Evolutionary conservation across 2,329 filamentous ascomycete genomes (phyloP).

Genomic region (Cryphonectria naterciae): DNA sequence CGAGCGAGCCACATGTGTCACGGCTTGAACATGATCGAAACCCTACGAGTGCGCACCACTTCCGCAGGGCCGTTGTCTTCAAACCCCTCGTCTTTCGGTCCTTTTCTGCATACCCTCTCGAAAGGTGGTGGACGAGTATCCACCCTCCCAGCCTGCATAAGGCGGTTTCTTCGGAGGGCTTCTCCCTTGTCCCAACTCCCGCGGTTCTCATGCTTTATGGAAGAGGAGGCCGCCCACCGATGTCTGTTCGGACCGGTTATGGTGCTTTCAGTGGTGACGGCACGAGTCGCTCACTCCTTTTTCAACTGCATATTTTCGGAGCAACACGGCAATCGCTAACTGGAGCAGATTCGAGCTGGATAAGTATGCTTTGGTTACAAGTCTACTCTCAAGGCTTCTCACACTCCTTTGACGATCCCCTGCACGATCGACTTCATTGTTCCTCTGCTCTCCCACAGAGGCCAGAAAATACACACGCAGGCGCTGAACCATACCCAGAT

Average conservation of each 20-base stretch:
- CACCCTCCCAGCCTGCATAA: background rate
- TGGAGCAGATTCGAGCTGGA: background rate
- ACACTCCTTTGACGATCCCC: background rate
- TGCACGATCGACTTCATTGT: conserved; percentile 37
- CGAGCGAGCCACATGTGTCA: background rate
- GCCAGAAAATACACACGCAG: conserved; percentile 44
- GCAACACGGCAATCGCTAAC: background rate
- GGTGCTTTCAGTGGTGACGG: background rate
- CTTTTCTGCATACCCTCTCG: background rate
- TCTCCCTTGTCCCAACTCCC: background rate
- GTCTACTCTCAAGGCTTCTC: background rate
- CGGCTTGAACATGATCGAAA: background rate
- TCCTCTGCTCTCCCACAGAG: conserved; percentile 42
- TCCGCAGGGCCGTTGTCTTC: background rate
- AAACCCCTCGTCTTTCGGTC: background rate
- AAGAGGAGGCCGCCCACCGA: background rate
- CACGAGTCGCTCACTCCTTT: background rate
- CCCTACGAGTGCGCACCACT: background rate
- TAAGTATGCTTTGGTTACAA: background rate
- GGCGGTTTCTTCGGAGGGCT: background rate
- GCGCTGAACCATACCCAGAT: conserved; percentile 46
- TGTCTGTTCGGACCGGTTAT: background rate
- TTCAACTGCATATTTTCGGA: background rate
- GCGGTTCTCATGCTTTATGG: background rate
- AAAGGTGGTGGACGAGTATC: background rate